phyloP scores from a whole-genome alignment of 2,329 filamentous ascomycete genomes.

The Rachicladosporium sp. region DNA sequence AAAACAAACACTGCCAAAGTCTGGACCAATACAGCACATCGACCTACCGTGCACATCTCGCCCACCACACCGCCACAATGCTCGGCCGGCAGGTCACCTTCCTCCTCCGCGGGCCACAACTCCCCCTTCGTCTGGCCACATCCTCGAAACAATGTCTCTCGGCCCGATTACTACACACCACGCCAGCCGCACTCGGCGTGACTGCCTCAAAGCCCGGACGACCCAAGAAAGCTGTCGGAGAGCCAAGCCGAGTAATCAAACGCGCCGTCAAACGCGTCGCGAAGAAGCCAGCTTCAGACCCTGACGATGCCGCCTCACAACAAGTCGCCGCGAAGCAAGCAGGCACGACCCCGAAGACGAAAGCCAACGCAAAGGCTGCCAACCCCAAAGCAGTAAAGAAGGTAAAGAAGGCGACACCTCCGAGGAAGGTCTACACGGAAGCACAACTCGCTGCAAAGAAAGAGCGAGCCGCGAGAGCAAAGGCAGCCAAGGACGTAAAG shows the following conservation, averaged over 20 bases:
- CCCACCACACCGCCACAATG: constrained; percentile 6
- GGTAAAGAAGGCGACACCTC: constrained; percentile 10
- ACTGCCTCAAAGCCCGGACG: constrained; percentile 12
- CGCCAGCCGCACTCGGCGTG: neutral
- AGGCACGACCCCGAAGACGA: constrained; percentile 2
- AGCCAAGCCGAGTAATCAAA: constrained; percentile 20
- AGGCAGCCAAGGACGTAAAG: constrained; percentile 13
- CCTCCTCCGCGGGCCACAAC: constrained; percentile 14
- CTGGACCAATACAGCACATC: neutral
- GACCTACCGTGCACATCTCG: neutral
- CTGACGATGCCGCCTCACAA: constrained; percentile 9
- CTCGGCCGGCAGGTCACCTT: constrained; percentile 11
- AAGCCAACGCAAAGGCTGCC: constrained; percentile 8
- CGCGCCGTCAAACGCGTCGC: constrained; percentile 17
- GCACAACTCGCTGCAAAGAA: constrained; percentile 1
- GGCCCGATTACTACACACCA: neutral
- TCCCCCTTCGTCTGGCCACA: constrained; percentile 9
- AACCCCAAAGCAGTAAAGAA: constrained; percentile 6
- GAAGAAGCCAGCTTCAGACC: constrained; percentile 6
- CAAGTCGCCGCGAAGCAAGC: constrained; percentile 10
- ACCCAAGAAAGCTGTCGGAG: constrained; percentile 19
- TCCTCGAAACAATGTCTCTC: neutral
- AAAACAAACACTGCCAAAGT: neutral
- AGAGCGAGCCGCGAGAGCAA: constrained; percentile 6
- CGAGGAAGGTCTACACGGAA: constrained; percentile 10